A percentile compares a stretch with the other conserved stretches of the same genome.
Conservation (phyloP, 164 flowering plant species). For the Cinnamomum chago region DNA sequence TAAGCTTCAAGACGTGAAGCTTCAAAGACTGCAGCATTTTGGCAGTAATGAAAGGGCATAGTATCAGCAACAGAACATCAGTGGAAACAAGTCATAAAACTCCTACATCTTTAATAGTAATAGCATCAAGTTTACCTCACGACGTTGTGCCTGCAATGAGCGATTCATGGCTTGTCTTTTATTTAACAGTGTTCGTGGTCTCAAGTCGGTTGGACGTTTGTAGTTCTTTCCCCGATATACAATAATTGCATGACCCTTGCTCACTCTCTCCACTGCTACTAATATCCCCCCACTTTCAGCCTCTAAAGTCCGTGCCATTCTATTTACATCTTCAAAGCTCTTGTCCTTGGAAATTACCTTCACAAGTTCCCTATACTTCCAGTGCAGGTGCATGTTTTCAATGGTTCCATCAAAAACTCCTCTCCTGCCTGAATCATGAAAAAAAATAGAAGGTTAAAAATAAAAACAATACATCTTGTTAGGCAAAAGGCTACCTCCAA, state of each 20-base stretch:
- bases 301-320: constrained; percentile 64
- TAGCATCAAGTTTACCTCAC: constrained; percentile 41
- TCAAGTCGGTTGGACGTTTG: constrained; percentile 57
- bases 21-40: constrained; percentile 91
- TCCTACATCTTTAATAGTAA: background rate
- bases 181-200: constrained; percentile 72
- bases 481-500: background rate
- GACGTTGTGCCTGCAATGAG: constrained; percentile 80
- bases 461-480: background rate
- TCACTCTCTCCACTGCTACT: constrained; percentile 82
- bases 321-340: constrained; percentile 47
- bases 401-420: constrained; percentile 90
- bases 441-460: background rate
- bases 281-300: constrained; percentile 96
- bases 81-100: background rate
- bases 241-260: constrained; percentile 78
- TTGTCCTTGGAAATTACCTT: constrained; percentile 61
- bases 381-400: constrained; percentile 97
- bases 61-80: background rate
- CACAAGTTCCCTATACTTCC: constrained; percentile 97
- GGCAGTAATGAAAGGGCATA: constrained; percentile 33
- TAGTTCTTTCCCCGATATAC: constrained; percentile 95
- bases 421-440: constrained; percentile 58
- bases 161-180: constrained; percentile 83
- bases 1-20: constrained; percentile 80